Conservation (phyloP, 2,329 filamentous ascomycete species). For the Septoria petroselini region DNA sequence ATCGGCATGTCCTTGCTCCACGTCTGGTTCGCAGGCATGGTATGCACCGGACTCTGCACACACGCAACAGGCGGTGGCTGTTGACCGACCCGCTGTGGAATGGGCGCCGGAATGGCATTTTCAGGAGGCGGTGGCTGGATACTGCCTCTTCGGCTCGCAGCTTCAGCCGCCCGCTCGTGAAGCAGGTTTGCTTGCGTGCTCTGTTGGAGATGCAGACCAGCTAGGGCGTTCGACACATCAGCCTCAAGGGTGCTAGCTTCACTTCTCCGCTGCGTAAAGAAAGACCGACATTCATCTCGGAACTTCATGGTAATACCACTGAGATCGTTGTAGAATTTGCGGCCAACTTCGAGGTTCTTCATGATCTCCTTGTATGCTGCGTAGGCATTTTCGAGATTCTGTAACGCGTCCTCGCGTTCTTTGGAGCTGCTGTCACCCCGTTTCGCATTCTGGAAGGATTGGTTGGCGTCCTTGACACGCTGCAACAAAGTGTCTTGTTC, state of each 20-base stretch:
- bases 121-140: constrained; percentile 26
- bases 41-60: constrained; percentile 27
- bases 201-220: constrained; percentile 53
- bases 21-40: constrained; percentile 24
- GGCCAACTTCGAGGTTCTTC: constrained; percentile 81
- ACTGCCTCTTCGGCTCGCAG: constrained; percentile 11
- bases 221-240: constrained; percentile 61
- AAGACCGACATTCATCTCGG: constrained; percentile 72
- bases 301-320: constrained; percentile 83
- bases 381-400: constrained; percentile 85
- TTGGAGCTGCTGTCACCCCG: constrained; percentile 63
- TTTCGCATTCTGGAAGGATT: constrained; percentile 70
- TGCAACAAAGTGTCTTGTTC: constrained; percentile 72
- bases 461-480: constrained; percentile 71
- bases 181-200: constrained; percentile 43
- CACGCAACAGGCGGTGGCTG: constrained; percentile 37
- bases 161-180: constrained; percentile 34
- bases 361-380: constrained; percentile 96
- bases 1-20: constrained; percentile 40
- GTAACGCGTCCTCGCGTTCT: constrained; percentile 81
- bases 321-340: constrained; percentile 97
- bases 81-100: constrained; percentile 38
- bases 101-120: constrained; percentile 54
- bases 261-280: constrained; percentile 74
- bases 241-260: constrained; percentile 77